phyloP scores from a whole-genome alignment of 2,329 filamentous ascomycete genomes.

The Trichoderma arundinaceum region DNA sequence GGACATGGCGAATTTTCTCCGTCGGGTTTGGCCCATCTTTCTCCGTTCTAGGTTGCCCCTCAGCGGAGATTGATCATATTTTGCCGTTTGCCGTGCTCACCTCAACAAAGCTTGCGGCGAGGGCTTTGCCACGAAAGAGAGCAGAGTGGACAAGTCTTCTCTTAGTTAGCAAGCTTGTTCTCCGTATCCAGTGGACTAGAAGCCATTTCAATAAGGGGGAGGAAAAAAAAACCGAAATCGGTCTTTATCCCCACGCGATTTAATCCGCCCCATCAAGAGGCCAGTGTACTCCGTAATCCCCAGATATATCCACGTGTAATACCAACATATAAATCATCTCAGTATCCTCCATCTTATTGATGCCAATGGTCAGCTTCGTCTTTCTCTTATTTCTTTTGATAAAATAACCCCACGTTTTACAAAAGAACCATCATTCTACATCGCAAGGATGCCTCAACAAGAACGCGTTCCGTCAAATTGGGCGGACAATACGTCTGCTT shows the following conservation, averaged over 20 bases:
- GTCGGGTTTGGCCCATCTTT: conserved; percentile 21
- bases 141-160: too few species aligned
- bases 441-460: conserved; percentile 38
- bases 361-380: not conserved
- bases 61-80: conserved; percentile 20
- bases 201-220: not conserved
- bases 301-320: conserved; percentile 15
- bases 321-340: conserved; percentile 10
- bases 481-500: conserved; percentile 38
- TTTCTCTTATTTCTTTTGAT: not conserved
- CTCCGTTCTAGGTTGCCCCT: conserved; percentile 10
- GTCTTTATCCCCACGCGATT: not conserved
- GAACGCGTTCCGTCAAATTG: conserved; percentile 41
- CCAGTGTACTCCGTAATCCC: conserved; percentile 7
- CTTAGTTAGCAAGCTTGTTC: too few species aligned
- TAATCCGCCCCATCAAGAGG: conserved; percentile 1
- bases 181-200: too few species aligned
- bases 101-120: not conserved
- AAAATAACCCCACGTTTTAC: not conserved
- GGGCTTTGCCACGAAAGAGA: too few species aligned
- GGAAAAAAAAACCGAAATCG: not conserved
- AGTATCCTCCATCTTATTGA: not conserved
- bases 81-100: not conserved
- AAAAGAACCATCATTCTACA: not conserved
- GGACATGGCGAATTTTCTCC: conserved; percentile 18